Evolutionary conservation across 2,329 filamentous ascomycete genomes (phyloP).

Genomic region (Colletotrichum caudatum): DNA sequence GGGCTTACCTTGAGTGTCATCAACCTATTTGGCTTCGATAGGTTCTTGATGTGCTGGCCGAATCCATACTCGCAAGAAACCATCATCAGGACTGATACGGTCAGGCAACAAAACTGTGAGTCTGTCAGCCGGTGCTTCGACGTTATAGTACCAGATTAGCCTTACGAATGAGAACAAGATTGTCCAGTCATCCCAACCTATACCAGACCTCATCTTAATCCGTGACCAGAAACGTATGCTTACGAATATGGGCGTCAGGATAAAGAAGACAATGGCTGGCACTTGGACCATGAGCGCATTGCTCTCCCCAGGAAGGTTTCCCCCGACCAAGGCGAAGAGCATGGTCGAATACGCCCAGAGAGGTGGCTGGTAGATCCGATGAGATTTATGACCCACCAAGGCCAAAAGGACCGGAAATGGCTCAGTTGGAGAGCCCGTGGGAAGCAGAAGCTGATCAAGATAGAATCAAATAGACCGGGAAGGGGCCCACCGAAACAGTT

Average conservation of each 20-base stretch:
- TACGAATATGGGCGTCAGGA: slow-evolving; percentile 56
- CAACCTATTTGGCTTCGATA: slow-evolving; percentile 50
- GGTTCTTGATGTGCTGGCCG: slow-evolving; percentile 54
- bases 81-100: slow-evolving; percentile 56
- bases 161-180: slow-evolving; percentile 57
- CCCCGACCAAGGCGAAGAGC: slow-evolving; percentile 45
- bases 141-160: background rate
- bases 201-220: slow-evolving; percentile 50
- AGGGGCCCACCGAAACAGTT: slow-evolving; percentile 16
- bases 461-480: background rate
- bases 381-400: slow-evolving; percentile 3
- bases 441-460: background rate
- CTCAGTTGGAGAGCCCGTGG: slow-evolving; percentile 2
- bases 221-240: slow-evolving; percentile 56
- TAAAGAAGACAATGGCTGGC: slow-evolving; percentile 58
- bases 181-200: slow-evolving; percentile 58
- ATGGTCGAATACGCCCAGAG: background rate
- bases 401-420: background rate
- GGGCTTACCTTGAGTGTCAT: slow-evolving; percentile 53
- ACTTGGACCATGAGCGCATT: slow-evolving; percentile 54
- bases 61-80: slow-evolving; percentile 57
- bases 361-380: background rate
- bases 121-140: background rate
- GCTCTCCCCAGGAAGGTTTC: slow-evolving; percentile 50
- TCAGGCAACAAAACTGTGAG: slow-evolving; percentile 51